Percentiles rank a stretch among this genome's conserved stretches.
These are phyloP conservation scores for Alternaria metachromatica DNA, from an alignment of 2,329 filamentous ascomycete species.

Conservation along the genomic window DNA sequence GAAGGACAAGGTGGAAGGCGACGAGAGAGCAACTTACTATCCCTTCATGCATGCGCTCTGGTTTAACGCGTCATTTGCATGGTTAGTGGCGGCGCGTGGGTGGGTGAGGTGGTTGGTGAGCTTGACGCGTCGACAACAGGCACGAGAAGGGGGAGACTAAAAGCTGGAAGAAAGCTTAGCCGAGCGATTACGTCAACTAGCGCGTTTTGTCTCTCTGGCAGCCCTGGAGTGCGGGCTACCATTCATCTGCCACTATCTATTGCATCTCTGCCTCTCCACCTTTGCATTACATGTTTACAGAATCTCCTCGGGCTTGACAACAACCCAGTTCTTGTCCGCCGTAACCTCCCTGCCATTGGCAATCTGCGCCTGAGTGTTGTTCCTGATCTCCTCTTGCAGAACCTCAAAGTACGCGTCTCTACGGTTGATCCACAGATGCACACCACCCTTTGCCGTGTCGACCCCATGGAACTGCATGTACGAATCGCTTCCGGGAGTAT, in stretches of 20 bases:
- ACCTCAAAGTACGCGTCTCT: slow-evolving; percentile 24
- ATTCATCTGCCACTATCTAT: background rate
- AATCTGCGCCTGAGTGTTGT: slow-evolving; percentile 31
- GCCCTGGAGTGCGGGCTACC: background rate
- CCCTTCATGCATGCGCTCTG: background rate
- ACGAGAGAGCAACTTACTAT: background rate
- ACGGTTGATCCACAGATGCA: slow-evolving; percentile 41
- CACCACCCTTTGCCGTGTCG: slow-evolving; percentile 34
- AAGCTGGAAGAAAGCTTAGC: background rate
- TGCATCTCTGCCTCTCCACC: background rate
- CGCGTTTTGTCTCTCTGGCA: background rate
- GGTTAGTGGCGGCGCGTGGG: background rate
- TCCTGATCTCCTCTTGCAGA: slow-evolving; percentile 30
- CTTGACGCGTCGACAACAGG: background rate
- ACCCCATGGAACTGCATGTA: slow-evolving; percentile 44
- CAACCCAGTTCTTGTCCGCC: slow-evolving; percentile 41
- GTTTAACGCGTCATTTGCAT: background rate
- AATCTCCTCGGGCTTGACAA: slow-evolving; percentile 39
- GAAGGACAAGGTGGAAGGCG: background rate
- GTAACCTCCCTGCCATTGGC: slow-evolving; percentile 37
- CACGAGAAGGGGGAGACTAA: background rate
- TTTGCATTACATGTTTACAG: slow-evolving; percentile 11
- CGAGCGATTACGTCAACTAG: slow-evolving; percentile 11
- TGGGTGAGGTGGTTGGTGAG: background rate
- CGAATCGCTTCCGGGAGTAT: slow-evolving; percentile 40